phyloP scores from a whole-genome alignment of 768 basidiomycete genomes.

The Clathrus columnatus region DNA sequence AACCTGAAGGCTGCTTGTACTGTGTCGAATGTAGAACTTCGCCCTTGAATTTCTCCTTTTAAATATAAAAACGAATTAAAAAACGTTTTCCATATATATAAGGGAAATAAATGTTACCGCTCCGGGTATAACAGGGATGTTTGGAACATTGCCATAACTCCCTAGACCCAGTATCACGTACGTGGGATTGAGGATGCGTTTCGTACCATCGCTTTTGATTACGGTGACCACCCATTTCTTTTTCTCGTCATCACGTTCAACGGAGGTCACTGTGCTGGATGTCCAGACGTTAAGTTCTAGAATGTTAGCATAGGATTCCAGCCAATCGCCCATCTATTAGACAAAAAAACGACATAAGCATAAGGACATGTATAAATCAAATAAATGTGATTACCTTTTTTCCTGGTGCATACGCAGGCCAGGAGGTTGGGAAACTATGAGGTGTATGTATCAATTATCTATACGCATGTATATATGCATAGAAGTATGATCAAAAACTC shows the following conservation, averaged over 20 bases:
- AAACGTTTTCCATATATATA: background rate
- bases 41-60: slow-evolving; percentile 57
- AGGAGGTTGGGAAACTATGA: slow-evolving; percentile 45
- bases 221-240: slow-evolving; percentile 22
- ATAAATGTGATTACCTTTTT: slow-evolving; percentile 25
- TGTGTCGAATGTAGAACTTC: slow-evolving; percentile 48
- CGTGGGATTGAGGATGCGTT: slow-evolving; percentile 17
- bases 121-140: slow-evolving; percentile 35
- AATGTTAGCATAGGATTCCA: slow-evolving; percentile 51
- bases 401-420: slow-evolving; percentile 53
- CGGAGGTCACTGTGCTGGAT: slow-evolving; percentile 13
- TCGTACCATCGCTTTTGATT: slow-evolving; percentile 5
- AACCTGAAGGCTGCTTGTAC: slow-evolving; percentile 45
- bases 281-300: slow-evolving; percentile 62
- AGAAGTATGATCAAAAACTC: slow-evolving; percentile 15
- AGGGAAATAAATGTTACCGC: slow-evolving; percentile 12
- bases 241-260: slow-evolving; percentile 7
- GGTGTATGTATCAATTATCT: background rate
- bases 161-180: slow-evolving; percentile 57
- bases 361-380: background rate
- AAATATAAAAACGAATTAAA: slow-evolving; percentile 1
- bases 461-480: background rate
- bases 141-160: slow-evolving; percentile 36
- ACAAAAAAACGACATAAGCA: background rate
- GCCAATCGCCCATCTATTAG: slow-evolving; percentile 51